Percentiles rank a stretch among this genome's conserved stretches.
Conservation (phyloP, 495 filamentous ascomycete genomes). For the Aspergillus affinis region DNA sequence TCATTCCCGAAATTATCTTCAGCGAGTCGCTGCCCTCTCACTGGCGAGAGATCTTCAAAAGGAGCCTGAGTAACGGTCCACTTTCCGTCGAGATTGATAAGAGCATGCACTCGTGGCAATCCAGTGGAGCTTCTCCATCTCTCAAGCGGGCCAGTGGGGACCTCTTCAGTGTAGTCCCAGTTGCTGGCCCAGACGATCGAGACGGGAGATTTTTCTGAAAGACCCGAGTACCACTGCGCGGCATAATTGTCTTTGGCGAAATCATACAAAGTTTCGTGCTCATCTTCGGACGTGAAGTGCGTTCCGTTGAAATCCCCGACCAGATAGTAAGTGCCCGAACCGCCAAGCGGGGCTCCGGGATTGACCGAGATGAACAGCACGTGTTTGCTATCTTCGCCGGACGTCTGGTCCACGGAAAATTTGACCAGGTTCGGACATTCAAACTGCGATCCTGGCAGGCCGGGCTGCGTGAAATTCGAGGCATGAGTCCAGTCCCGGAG, state of each 20-base stretch:
- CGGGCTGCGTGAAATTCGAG: constrained; percentile 49
- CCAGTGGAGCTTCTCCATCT: constrained; percentile 48
- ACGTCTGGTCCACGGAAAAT: constrained; percentile 20
- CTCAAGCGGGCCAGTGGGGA: constrained; percentile 49
- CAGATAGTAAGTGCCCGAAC: constrained; percentile 40
- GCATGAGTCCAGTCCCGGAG: constrained; percentile 50
- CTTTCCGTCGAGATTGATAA: constrained; percentile 42
- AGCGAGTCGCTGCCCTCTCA: constrained; percentile 24
- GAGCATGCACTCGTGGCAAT: constrained; percentile 37
- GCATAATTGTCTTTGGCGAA: constrained; percentile 58
- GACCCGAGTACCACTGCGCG: constrained; percentile 50
- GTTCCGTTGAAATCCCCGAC: constrained; percentile 51
- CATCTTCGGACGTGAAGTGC: constrained; percentile 11
- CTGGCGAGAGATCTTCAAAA: constrained; percentile 24
- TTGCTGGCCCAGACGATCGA: constrained; percentile 55
- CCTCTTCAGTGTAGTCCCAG: constrained; percentile 51
- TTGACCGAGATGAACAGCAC: constrained; percentile 51
- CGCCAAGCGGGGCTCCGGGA: constrained; percentile 53
- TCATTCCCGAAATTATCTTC: constrained; percentile 23
- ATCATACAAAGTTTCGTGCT: constrained; percentile 25
- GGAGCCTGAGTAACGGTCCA: constrained; percentile 40
- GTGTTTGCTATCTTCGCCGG: constrained; percentile 32
- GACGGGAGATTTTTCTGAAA: constrained; percentile 37
- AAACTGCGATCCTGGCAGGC: constrained; percentile 45
- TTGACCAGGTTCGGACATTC: constrained; percentile 51